Evolutionary conservation across 129 eudicot genomes (phyloP).

Genomic region (Pulicaria dysenterica): DNA sequence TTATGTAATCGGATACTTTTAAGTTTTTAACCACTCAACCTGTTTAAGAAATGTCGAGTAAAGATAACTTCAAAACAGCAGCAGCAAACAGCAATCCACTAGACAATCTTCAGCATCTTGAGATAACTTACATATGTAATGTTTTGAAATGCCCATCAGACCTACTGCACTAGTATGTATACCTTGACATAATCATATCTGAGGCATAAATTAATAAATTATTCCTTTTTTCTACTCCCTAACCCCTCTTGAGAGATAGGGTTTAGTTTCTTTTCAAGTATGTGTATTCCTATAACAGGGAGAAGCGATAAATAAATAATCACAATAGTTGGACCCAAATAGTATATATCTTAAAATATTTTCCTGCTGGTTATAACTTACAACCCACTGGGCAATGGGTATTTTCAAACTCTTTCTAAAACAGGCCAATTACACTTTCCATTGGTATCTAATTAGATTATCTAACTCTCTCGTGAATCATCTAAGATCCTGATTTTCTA

Average conservation of each 20-base stretch:
- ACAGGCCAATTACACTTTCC: too few species aligned
- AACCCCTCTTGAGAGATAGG: background rate
- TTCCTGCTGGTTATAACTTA: too few species aligned
- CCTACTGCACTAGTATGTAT: background rate
- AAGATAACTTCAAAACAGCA: background rate
- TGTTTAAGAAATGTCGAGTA: background rate
- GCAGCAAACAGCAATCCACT: background rate
- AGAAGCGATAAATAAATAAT: constrained; percentile 1
- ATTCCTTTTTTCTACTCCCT: background rate
- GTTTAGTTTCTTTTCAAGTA: constrained; percentile 11
- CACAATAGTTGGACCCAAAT: background rate
- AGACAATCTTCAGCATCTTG: background rate
- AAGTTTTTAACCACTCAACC: background rate
- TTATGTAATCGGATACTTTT: background rate
- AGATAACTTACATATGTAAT: background rate
- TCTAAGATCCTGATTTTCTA: background rate
- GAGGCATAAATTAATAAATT: background rate
- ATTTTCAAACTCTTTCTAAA: too few species aligned
- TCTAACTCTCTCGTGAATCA: background rate
- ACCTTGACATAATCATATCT: background rate
- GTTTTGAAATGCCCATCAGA: background rate
- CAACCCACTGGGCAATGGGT: too few species aligned
- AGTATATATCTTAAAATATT: too few species aligned
- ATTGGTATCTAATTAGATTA: background rate
- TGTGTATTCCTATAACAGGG: background rate